Percentiles rank a stretch among this genome's conserved stretches.
These are phyloP conservation scores for Oligophagozyma castellii DNA, from an alignment of 1,139 yeast genomes.

Conservation along the genomic window DNA sequence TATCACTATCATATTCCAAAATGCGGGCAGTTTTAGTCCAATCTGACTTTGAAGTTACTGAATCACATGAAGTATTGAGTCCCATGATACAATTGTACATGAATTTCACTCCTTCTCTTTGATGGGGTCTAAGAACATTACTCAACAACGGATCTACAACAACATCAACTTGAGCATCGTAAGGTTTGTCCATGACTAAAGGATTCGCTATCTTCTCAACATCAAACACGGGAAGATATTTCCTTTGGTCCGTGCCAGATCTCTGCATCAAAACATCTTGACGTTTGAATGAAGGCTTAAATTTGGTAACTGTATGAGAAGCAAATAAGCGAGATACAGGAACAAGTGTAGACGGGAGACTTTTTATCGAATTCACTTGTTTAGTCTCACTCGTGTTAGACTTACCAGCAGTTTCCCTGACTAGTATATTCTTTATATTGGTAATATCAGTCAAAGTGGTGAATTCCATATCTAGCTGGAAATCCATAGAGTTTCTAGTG, in stretches of 20 bases:
- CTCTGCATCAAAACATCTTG: conserved; percentile 4
- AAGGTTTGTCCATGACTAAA: conserved; percentile 33
- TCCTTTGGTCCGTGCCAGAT: not conserved
- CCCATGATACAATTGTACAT: conserved; percentile 78
- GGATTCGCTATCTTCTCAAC: conserved; percentile 28
- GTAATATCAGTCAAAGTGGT: conserved; percentile 9
- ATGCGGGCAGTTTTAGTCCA: conserved; percentile 6
- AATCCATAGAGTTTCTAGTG: conserved; percentile 37
- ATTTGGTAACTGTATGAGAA: conserved; percentile 7
- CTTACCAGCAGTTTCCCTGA: not conserved
- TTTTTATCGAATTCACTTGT: not conserved
- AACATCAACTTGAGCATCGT: conserved; percentile 36
- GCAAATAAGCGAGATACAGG: conserved; percentile 9
- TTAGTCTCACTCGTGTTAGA: not conserved
- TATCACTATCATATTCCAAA: conserved; percentile 29
- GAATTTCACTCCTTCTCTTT: conserved; percentile 67
- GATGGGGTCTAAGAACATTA: conserved; percentile 60
- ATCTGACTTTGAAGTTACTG: conserved; percentile 7
- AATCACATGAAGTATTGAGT: conserved; percentile 21
- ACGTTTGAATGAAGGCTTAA: conserved; percentile 8
- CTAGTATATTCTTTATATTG: not conserved
- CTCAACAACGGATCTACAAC: conserved; percentile 57
- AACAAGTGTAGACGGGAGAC: not conserved
- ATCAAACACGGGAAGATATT: conserved; percentile 30
- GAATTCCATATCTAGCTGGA: conserved; percentile 39